Percentiles rank a stretch among this genome's conserved stretches.
Evolutionary conservation across 176 grass and related monocot species (phyloP).

Genomic region (Chrysopogon serrulatus): DNA sequence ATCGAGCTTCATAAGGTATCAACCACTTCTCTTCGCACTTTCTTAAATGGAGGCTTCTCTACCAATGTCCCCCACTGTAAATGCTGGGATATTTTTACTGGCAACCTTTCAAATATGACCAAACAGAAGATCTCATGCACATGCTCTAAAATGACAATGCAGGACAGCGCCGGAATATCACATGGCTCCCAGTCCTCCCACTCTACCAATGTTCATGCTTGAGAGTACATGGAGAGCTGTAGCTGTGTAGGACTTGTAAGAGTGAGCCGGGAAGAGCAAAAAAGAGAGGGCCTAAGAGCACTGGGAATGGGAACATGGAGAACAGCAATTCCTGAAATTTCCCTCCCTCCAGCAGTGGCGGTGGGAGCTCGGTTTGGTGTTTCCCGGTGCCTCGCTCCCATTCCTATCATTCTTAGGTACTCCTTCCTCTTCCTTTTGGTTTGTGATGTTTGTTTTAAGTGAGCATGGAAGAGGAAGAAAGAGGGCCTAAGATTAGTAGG

Average conservation of each 20-base stretch:
- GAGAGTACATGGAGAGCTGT: background rate
- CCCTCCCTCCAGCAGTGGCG: background rate
- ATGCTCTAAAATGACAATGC: background rate
- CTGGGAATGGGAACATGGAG: conserved; percentile 1
- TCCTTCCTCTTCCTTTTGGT: conserved; percentile 7
- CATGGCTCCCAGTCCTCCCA: background rate
- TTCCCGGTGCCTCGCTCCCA: conserved; percentile 41
- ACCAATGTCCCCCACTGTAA: background rate
- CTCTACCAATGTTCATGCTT: background rate
- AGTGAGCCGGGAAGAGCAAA: background rate
- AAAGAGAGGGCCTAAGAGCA: background rate
- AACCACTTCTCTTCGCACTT: background rate
- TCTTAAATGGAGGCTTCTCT: background rate
- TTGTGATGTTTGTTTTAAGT: background rate
- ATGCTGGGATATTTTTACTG: background rate
- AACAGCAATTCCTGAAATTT: background rate
- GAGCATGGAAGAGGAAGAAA: conserved; percentile 16
- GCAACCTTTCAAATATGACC: background rate
- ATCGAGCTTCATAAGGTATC: background rate
- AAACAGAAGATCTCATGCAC: conserved; percentile 7
- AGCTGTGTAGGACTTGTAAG: background rate
- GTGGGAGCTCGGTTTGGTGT: conserved; percentile 14
- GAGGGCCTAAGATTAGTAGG: conserved; percentile 24
- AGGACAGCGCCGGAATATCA: background rate
- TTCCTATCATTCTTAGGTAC: conserved; percentile 17